phyloP scores from a whole-genome alignment of 176 grass and related monocot genomes.

The Musa acuminata region DNA sequence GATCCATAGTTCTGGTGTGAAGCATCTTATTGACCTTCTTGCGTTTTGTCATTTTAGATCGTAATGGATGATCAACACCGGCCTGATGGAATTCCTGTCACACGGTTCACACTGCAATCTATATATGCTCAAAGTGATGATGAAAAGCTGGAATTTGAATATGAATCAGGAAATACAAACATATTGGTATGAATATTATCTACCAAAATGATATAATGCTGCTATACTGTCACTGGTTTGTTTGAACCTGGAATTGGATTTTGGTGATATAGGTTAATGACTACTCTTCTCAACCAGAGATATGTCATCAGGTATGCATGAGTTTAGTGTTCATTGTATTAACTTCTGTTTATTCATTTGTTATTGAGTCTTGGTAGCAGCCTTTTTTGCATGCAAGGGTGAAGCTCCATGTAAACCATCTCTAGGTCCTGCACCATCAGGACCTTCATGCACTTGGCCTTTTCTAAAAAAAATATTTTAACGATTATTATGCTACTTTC shows the following conservation, averaged over 20 bases:
- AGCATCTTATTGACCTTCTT: not conserved
- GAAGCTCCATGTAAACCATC: too few relatives aligned
- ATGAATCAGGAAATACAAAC: conserved; percentile 93
- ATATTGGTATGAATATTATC: conserved; percentile 43
- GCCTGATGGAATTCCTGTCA: conserved; percentile 82
- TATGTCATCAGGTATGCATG: conserved; percentile 63
- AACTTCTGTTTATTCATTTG: conserved; percentile 1
- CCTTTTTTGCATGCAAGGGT: not conserved
- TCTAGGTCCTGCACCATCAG: too few relatives aligned
- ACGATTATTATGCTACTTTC: too few relatives aligned
- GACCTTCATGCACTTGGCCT: too few relatives aligned
- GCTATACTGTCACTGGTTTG: not conserved
- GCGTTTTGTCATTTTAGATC: conserved; percentile 47
- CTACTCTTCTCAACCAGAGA: conserved; percentile 78
- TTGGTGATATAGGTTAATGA: conserved; percentile 53
- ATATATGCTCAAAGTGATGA: conserved; percentile 92
- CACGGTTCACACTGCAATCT: conserved; percentile 84
- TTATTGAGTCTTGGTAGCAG: conserved; percentile 2
- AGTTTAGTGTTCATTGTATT: conserved; percentile 5
- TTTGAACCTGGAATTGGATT: conserved; percentile 11
- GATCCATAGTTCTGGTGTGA: not conserved
- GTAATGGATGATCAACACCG: conserved; percentile 95
- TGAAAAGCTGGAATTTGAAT: conserved; percentile 97
- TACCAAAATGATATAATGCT: not conserved
- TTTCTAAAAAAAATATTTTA: too few relatives aligned